Base-by-base conservation (phyloP, 495 filamentous ascomycete species). In the Jackrogersella multiformis region DNA sequence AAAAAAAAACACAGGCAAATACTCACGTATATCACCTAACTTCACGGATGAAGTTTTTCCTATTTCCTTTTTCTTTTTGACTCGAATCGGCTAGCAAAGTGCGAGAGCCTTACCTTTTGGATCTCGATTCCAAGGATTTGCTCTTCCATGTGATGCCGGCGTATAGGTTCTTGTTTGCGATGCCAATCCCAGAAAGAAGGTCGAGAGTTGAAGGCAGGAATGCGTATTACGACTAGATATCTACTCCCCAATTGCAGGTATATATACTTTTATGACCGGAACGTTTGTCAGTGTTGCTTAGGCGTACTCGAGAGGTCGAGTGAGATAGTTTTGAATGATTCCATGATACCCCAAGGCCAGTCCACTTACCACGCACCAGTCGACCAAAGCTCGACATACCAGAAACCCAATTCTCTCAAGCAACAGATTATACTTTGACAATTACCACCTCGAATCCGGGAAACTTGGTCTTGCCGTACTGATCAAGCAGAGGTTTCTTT, bases 221-320 rank as follows among this genome's bases (percentile, higher is more conserved):
- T 70, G 63, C 61, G 67, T 46, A 56, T 62, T 56, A 73, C 51
- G 70, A 73, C 66, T 75, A 73, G 73, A 75, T 69, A 73, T 56
- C n/a, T n/a, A n/a, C n/a, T n/a, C 56, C 60, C 64, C 41, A 44
- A 44, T 64, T 46, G 64, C 62, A 71, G 16, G 70, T 73, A 71
- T 70, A 75, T 75, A 75, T 45, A 64, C 46, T 57, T 30, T 66
- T 49, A 49, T 32, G 26, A 49, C 26, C 8, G 45, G 26, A 49
- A 30, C 38, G 20, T 18, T 48, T 49, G 28, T 45, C 5, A 20
- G 13, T 41, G 53, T 39, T 64, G 23, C 38, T 52, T 34, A 30
- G 18, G 48, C 12, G 5, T 24, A 39, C 32, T 36, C n/a, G 48
- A 61, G 32, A 38, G 36, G 8, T 20, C 26, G 26, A 34, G 35